phyloP scores from a whole-genome alignment of 306 rosid species.

The Inga leiocalycina region DNA sequence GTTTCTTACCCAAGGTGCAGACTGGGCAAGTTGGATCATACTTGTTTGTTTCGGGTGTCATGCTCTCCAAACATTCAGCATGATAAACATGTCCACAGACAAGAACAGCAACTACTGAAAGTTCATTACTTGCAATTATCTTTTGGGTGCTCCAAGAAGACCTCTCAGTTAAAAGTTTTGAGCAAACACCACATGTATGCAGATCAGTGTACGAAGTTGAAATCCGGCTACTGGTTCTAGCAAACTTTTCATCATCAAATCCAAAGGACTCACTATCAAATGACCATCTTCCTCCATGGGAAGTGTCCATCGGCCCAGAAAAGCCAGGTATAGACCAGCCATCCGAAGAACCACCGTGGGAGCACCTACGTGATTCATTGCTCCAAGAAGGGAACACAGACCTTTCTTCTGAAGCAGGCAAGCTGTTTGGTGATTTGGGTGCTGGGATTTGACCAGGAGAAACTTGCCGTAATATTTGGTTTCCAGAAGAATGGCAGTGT shows the following conservation, averaged over 20 bases:
- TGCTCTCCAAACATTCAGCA: conserved; percentile 85
- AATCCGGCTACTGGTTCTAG: conserved; percentile 59
- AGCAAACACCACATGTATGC: conserved; percentile 69
- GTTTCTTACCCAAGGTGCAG: conserved; percentile 83
- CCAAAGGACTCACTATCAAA: conserved; percentile 79
- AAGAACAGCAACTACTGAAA: conserved; percentile 77
- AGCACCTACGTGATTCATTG: conserved; percentile 62
- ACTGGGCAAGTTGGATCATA: conserved; percentile 89
- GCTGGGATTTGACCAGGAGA: conserved; percentile 66
- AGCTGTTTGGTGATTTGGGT: conserved; percentile 62
- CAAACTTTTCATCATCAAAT: conserved; percentile 60
- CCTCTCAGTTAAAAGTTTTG: conserved; percentile 58
- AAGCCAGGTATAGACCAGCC: conserved; percentile 88
- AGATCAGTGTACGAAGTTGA: conserved; percentile 64
- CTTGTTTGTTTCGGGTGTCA: conserved; percentile 77
- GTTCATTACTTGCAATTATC: conserved; percentile 55
- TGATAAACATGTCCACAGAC: conserved; percentile 87
- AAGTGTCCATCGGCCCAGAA: conserved; percentile 73
- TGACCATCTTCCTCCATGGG: conserved; percentile 82
- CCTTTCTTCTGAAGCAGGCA: conserved; percentile 65
- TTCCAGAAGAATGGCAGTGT: conserved; percentile 66
- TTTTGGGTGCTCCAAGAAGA: conserved; percentile 65
- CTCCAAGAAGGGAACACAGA: conserved; percentile 55
- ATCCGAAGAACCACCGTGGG: conserved; percentile 75
- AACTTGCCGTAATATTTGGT: conserved; percentile 57